Base-by-base conservation (phyloP, 495 filamentous ascomycete genomes). In the Diplogelasinospora grovesii region DNA sequence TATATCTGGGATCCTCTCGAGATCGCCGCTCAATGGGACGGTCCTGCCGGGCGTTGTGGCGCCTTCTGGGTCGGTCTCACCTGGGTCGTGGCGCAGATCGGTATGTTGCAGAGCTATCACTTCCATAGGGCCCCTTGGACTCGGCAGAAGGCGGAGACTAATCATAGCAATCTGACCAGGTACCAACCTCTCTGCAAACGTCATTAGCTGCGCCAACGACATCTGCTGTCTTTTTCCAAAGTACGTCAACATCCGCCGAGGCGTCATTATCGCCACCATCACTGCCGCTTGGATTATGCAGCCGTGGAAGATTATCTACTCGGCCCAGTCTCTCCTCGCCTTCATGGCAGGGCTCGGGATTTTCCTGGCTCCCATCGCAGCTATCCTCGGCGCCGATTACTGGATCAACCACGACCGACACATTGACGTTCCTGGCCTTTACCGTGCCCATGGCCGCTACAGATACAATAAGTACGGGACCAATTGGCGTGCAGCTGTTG, bases 181-280 rank as follows among this genome's bases (percentile, higher is more conserved):
- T 45, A 77, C 74, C 27, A 83, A 84, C 56, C 71, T 84, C 46
- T 79, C 77, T 1, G 79, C 79, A 22, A 84, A 84, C 47, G 74
- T 74, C 26, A 70, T 84, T 45, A 78, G 74, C 23, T 77, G 71
- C 8, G 75, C 80, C 16, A 83, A 84, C 54, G 80, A 84, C 48
- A 65, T 83, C 29, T 73, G 69, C 28, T 71, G 69, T 8, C 65
- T 84, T 0, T 71, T 69, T 35, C 80, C 80, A 7, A 59, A 64
- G 34, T 78, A 68, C 39, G 56, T 82, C 53, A 77, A 82, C 46
- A 80, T 84, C 50, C 68, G 65, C 5, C 73, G 80, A 6, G 79
- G 79, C n/a, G 74, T 78, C 41, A 61, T 83, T 25, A 57, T 82
- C 32, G 73, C 73, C 15, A 77, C 78, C 2, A 28, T 82, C 19